Evolutionary conservation across 2,329 filamentous ascomycete genomes (phyloP), one percentile per base, ranked within the genome.

Genomic region (Colletotrichum camelliae): DNA sequence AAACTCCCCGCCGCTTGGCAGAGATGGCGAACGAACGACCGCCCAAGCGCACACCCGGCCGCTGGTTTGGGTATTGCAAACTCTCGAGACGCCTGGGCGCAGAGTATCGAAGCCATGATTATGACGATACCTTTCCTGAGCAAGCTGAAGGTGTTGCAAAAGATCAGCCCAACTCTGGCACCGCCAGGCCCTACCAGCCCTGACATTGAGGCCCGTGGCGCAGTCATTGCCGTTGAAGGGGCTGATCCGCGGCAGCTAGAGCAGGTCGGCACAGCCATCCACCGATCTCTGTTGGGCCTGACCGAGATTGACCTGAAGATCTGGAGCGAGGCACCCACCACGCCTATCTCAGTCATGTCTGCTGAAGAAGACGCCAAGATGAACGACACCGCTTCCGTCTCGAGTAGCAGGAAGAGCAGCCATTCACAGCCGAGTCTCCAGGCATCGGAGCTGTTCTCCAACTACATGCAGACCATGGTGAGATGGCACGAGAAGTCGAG

Each of bases 201-300:
- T 4, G 77, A 77, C 2, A 82, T 84, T 75, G 84, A 87, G 79
- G 86, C 87, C 8, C 91, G 96, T n/a, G 96, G 96, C 0, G 91
- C 94, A 1, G 90, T 98, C 48, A 93, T 98, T 77, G 94, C 95
- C 1, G 87, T 98, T 33, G 96, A 98, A 83, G 96, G 96, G 1
- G 89, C 93, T 21, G 90, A 93, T 73, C 78, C 82, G 8, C 80
- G 81, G n/a, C 79, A 90, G 27, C 81, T 91, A 12, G 83, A 86
- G 2, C 88, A 90, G 12, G 91, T 94, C 5, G 92, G 95, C 5
- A 86, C 88, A 4, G 89, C 91, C 21, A 91, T 98, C 24, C 89
- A 94, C 70, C 87, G 89, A 39, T 93, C 93, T 79, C 87, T 98
- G 58, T 78, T 81, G 4, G 82, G 82, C 7, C 86, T 85, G 15